Base-by-base conservation (phyloP, 1,284 basidiomycete genomes). In the Pholiota adiposa region DNA sequence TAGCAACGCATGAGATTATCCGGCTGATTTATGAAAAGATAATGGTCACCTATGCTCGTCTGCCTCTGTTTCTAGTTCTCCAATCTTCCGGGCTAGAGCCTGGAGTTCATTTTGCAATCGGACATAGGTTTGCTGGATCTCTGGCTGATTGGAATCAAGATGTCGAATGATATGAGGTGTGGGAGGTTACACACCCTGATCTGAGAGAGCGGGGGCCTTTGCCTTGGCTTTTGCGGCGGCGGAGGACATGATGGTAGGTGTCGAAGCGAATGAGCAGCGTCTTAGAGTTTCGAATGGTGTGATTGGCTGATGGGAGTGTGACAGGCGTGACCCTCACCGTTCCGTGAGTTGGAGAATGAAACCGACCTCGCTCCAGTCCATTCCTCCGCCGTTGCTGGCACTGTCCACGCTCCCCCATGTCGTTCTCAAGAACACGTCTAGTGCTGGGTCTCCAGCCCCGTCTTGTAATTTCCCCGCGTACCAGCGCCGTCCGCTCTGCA, bases 31-130 rank as follows among this genome's bases (percentile, higher is more conserved):
- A 54, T 61, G 11, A 31, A 12, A 46, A 4, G 38, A 25, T 48
- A 59, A 43, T 8, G 78, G 83, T 63, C 64, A 90, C 92, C 80
- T 80, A 74, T 98, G 93, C 72, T 98, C 96, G 63, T 98, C 96
- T 23, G 93, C 86, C 72, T 98, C 96, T 65, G 89, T 85, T 75
- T 98, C 96, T 40, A 98, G 83, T 75, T 98, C 96, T 62, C 92
- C 92, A 66, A 97, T 95, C 79, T 98, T 98, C 63, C 87, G 83
- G 27, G 94, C 94, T 34, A 97, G 77, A 29, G 86, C 83, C 74
- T 96, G 93, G 41, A 97, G 78, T 58, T 97, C 94, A 76, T 83
- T 91, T 70, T 94, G 90, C 67, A 90, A 84, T 58, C 88, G 85
- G 63, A 84, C 78, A 67, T 89, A 92, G 54, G 79, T 88, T 74